These are phyloP conservation scores for Fusarium duplospermum DNA, from an alignment of 2,329 filamentous ascomycete genomes.

Conservation along the genomic window DNA sequence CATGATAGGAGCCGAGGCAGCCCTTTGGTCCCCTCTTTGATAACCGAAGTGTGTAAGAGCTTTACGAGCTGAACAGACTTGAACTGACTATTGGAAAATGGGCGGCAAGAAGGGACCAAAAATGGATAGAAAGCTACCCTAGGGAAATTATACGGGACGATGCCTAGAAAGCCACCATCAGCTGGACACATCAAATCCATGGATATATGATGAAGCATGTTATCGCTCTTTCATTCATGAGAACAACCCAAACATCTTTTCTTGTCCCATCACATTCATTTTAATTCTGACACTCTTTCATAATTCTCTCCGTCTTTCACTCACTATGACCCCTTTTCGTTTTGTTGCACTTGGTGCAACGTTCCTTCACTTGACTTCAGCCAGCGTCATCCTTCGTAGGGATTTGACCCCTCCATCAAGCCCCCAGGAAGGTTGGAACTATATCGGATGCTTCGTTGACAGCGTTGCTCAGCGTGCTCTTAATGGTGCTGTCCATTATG, in stretches of 20 bases:
- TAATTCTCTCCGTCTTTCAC: neutral
- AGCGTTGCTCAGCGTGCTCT: conserved; percentile 37
- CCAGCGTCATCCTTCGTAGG: conserved; percentile 33
- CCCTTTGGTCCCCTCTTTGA: conserved; percentile 6
- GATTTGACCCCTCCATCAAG: conserved; percentile 34
- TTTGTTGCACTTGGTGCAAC: conserved; percentile 36
- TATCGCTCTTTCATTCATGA: conserved; percentile 14
- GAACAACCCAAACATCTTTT: conserved; percentile 14
- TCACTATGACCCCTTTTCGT: conserved; percentile 24
- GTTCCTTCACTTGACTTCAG: conserved; percentile 36
- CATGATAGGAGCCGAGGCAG: conserved; percentile 26
- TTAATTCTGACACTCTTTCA: conserved; percentile 5
- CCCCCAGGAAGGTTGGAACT: conserved; percentile 36
- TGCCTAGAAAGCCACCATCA: neutral
- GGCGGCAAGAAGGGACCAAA: conserved; percentile 4
- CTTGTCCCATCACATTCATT: conserved; percentile 15
- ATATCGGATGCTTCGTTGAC: conserved; percentile 42
- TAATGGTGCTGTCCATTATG: conserved; percentile 35
- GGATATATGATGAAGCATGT: conserved; percentile 32
- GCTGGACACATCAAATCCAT: neutral
- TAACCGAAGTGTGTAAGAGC: conserved; percentile 19
- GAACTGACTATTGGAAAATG: conserved; percentile 14
- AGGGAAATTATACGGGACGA: conserved; percentile 12
- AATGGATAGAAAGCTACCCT: neutral
- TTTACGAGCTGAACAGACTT: conserved; percentile 28